Percentiles rank a stretch among this genome's conserved stretches.
phyloP scores from a whole-genome alignment of 257 asterid species.

The Nicotiana paniculata region DNA sequence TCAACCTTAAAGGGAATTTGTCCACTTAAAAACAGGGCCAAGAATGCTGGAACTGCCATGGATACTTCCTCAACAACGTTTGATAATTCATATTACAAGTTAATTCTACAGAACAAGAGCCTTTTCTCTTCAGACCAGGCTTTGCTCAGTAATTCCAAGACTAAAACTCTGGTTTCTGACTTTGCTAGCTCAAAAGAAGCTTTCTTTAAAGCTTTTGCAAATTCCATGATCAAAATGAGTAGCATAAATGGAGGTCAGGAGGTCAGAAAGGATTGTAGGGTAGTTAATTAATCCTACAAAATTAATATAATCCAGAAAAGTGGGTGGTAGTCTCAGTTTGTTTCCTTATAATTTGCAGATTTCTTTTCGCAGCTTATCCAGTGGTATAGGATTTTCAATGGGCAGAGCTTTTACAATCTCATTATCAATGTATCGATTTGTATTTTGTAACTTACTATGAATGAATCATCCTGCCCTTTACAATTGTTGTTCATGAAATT shows the following conservation, averaged over 20 bases:
- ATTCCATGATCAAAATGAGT: conserved; percentile 86
- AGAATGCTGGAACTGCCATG: conserved; percentile 57
- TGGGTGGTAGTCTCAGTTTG: not conserved
- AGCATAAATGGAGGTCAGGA: conserved; percentile 79
- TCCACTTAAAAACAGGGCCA: conserved; percentile 37
- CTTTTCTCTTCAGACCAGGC: conserved; percentile 75
- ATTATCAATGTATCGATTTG: not conserved
- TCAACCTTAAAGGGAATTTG: conserved; percentile 41
- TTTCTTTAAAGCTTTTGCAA: conserved; percentile 53
- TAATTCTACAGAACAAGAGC: conserved; percentile 42
- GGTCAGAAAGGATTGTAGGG: conserved; percentile 65
- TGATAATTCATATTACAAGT: conserved; percentile 67
- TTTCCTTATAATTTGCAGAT: not conserved
- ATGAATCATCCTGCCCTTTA: not conserved
- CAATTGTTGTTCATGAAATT: not conserved
- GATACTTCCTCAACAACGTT: conserved; percentile 65
- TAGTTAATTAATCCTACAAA: conserved; percentile 24
- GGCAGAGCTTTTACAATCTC: not conserved
- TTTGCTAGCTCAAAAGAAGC: conserved; percentile 56
- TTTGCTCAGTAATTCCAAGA: conserved; percentile 42
- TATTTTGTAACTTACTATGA: not conserved
- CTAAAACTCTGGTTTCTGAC: conserved; percentile 40
- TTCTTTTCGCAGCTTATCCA: not conserved
- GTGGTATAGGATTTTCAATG: not conserved
- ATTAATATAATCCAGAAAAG: not conserved